Evolutionary conservation across 2,329 filamentous ascomycete genomes (phyloP), one percentile per base, ranked within the genome.

Genomic region (Aureobasidium lini): DNA sequence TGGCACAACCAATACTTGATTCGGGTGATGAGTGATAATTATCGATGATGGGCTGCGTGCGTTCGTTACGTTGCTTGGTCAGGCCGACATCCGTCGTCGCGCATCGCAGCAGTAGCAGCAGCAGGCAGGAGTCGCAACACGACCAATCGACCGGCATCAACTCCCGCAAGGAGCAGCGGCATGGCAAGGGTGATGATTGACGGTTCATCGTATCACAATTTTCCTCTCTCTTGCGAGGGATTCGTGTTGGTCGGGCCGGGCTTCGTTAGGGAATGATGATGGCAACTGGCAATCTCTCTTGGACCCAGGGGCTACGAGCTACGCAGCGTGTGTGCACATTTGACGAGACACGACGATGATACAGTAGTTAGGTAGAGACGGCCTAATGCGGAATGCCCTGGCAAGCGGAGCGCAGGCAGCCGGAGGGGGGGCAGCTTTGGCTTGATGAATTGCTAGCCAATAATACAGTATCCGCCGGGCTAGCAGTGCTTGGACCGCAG

Each of bases 341-440:
- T 34, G 53, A 40, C 53, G 40, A 57, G 40, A 46, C 42, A 57
- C 43, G 34, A 46, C 42, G 54, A 57, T 57, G 54, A 57, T 57
- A 57, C 54, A 57, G 34, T 48, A 42, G 23, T 36, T 29, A 57
- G 42, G 52, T 57, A 57, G 43, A 57, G 54, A 39, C 54, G 54
- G 43, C 54, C 54, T 40, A 57, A 57, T 57, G 54, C 54, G 54
- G 43, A 57, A 32, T 57, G 54, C 54, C 43, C 54, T 47, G 54
- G 39, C 6, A 23, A 57, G 18, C n/a, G 53, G 53, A 57, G 53
- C 40, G 47, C 28, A 29, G 11, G 50, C 50, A 32, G 39, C 28
- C 39, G 37, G 29, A 11, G 37, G n/a, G 50, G n/a, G n/a, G 28
- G 18, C 23, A 6, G 29, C n/a, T 36, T 39, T 57, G 28, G 37